phyloP scores from a whole-genome alignment of 768 basidiomycete species.

The Auricularia sp. region DNA sequence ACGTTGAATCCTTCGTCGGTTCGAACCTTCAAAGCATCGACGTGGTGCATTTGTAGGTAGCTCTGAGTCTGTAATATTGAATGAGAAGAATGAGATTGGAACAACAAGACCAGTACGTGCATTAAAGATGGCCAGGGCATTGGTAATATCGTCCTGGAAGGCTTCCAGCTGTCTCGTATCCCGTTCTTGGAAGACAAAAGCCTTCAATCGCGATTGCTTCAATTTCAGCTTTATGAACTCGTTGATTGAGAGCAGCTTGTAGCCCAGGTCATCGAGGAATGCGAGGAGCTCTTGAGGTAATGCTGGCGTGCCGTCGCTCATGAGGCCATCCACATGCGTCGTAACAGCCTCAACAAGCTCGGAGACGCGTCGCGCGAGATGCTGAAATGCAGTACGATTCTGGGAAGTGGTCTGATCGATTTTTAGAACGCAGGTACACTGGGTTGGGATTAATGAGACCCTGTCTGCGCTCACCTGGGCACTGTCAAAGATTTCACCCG shows the following conservation, averaged over 20 bases:
- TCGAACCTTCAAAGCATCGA: background rate
- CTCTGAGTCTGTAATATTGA: background rate
- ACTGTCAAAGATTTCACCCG: background rate
- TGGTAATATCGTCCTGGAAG: background rate
- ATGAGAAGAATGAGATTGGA: background rate
- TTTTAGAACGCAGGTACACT: background rate
- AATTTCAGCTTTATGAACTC: background rate
- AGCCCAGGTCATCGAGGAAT: background rate
- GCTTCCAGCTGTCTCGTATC: background rate
- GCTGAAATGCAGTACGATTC: background rate
- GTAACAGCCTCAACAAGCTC: background rate
- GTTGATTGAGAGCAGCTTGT: background rate
- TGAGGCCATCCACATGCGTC: background rate
- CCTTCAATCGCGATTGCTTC: background rate
- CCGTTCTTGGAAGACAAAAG: background rate
- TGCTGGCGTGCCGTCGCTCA: background rate
- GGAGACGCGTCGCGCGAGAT: background rate
- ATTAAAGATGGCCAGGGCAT: background rate
- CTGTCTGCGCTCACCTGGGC: background rate
- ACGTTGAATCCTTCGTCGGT: background rate
- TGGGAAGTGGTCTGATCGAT: background rate
- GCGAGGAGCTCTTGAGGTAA: background rate
- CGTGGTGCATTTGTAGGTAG: background rate
- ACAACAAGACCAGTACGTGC: background rate
- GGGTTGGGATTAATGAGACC: background rate